Evolutionary conservation across 1,284 basidiomycete species (phyloP).

Genomic region (Trichosporon sp.): DNA sequence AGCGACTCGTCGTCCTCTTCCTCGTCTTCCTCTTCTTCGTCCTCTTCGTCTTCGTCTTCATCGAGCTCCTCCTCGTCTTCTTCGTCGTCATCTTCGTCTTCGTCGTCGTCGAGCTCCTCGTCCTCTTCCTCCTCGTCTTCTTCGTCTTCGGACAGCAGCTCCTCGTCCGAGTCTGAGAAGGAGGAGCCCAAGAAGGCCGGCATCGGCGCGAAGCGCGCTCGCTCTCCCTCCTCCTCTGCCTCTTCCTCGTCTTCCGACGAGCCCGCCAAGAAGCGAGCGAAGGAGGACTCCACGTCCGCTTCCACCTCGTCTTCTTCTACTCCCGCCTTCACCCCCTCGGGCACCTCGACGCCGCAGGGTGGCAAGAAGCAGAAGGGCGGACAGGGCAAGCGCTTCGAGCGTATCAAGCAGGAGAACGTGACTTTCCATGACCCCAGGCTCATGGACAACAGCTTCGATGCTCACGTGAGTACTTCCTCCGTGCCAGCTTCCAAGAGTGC

Average conservation of each 20-base stretch:
- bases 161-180: conserved; percentile 21
- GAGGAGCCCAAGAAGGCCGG: conserved; percentile 18
- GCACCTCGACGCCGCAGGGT: conserved; percentile 18
- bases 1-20: conserved; percentile 20
- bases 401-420: conserved; percentile 68
- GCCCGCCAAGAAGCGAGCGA: conserved; percentile 32
- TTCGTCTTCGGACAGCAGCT: conserved; percentile 29
- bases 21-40: conserved; percentile 36
- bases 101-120: conserved; percentile 16
- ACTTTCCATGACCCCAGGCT: conserved; percentile 57
- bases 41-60: conserved; percentile 11
- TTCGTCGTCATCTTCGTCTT: conserved; percentile 35
- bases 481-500: neutral
- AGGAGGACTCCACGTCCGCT: conserved; percentile 12
- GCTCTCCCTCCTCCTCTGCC: conserved; percentile 24
- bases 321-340: conserved; percentile 19
- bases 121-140: conserved; percentile 19
- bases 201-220: conserved; percentile 20
- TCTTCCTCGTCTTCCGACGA: conserved; percentile 28
- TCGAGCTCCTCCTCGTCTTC: conserved; percentile 19
- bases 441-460: conserved; percentile 75
- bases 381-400: conserved; percentile 62
- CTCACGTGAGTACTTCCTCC: conserved; percentile 57
- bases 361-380: neutral
- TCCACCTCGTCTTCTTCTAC: conserved; percentile 14